A percentile compares a stretch with the other conserved stretches of the same genome.
phyloP scores from a whole-genome alignment of 2,329 filamentous ascomycete genomes.

The Aspergillus sp. region DNA sequence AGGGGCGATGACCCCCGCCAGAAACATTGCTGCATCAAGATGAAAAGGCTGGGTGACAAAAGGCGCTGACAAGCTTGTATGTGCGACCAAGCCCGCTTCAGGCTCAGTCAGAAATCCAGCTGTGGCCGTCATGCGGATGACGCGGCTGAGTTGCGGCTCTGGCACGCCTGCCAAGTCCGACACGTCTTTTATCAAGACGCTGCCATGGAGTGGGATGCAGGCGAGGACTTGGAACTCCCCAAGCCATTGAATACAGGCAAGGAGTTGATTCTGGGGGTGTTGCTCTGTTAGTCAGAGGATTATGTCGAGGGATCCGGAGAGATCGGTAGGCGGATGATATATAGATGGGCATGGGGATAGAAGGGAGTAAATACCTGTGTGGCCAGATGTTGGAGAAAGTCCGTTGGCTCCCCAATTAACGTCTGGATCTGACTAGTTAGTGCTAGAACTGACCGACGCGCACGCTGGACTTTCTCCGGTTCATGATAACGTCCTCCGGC shows the following conservation, averaged over 20 bases:
- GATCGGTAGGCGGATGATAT: no score
- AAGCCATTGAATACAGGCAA: constrained; percentile 45
- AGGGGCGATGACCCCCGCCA: constrained; percentile 35
- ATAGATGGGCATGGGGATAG: no score
- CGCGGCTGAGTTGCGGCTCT: constrained; percentile 34
- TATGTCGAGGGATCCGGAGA: no score
- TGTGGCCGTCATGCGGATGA: constrained; percentile 34
- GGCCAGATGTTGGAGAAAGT: no score
- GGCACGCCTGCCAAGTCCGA: constrained; percentile 42
- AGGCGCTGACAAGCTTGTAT: constrained; percentile 37
- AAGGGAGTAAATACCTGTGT: no score
- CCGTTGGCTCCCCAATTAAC: no score
- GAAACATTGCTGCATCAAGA: constrained; percentile 41
- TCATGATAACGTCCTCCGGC: no score
- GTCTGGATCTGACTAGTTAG: no score
- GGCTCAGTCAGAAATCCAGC: constrained; percentile 38
- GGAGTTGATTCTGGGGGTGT: no score
- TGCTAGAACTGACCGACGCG: no score
- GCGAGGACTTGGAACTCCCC: constrained; percentile 46
- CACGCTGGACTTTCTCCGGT: no score
- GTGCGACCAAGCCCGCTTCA: constrained; percentile 30
- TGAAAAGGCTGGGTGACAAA: constrained; percentile 35
- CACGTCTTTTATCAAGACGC: constrained; percentile 38
- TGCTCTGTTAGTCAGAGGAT: no score
- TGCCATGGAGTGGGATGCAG: constrained; percentile 41